Evolutionary conservation across 2,329 filamentous ascomycete species (phyloP), one percentile per base, ranked within the genome.

Genomic region (Coniochaeta hoffmannii): DNA sequence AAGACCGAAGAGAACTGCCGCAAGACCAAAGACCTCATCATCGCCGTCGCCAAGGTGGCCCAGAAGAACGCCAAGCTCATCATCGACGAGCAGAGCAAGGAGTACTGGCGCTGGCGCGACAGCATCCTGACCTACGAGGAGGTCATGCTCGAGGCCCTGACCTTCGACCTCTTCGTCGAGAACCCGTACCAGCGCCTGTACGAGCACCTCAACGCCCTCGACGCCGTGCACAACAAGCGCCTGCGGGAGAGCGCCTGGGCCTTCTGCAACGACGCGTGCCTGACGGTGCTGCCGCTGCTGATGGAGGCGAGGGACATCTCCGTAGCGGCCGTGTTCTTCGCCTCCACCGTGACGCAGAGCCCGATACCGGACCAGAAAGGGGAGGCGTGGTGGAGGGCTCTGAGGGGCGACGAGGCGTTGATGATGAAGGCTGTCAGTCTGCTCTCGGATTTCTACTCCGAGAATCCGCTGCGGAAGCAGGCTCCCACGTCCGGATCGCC

Each of bases 71-170:
- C 90, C 1, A 89, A 90, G 64, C 82, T 97, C 57, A 78, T 93
- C 54, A 89, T 97, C 53, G 94, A 99, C 68, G 94, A 97, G 71
- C 92, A 97, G 70, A 95, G 89, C 62, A 97, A 97, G 67, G 94
- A 99, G 67, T 99, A 94, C 69, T 99, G 94, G 94, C 85, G 89
- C 65, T 99, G 94, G 94, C 84, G 91, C 58, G 94, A 99, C 68
- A 94, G 88, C 57, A 96, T 99, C 56, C 76, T 97, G 14, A 87
- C 88, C 61, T 90, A 95, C 66, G 94, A 99, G 72, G 94, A 97
- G 68, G 77, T 93, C 44, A 88, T 99, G 75, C 80, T 99, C 15
- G 94, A 97, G 69, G 85, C 85, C 49, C 78, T 99, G 17, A 97
- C 92, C 58, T 99, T 99, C 69, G 94, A 99, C 68, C 78, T 99